Conservation (phyloP, 2,329 filamentous ascomycete genomes). For the Botrytis byssoidea region DNA sequence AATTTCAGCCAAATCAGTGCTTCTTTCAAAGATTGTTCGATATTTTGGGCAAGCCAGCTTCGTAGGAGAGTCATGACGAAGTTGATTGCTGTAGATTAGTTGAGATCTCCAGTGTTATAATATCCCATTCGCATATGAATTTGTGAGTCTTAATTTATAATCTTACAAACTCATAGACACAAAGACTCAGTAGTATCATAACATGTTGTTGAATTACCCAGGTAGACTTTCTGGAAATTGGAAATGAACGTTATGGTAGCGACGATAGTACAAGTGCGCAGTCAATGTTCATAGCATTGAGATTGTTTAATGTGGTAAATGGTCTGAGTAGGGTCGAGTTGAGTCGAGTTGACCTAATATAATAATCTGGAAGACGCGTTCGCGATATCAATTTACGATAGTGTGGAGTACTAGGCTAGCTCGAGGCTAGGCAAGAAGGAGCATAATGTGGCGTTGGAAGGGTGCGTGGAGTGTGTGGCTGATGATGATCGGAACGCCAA, state of each 20-base stretch:
- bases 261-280: neutral
- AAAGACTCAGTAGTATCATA: neutral
- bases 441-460: neutral
- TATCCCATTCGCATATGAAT: neutral
- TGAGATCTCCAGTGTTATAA: neutral
- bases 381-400: neutral
- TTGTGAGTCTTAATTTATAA: neutral
- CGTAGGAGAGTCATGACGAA: constrained; percentile 9
- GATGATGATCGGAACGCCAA: neutral
- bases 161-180: neutral
- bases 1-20: constrained; percentile 12
- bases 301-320: neutral
- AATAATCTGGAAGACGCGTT: constrained; percentile 2
- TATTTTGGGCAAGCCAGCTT: constrained; percentile 11
- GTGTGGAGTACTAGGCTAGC: neutral
- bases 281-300: neutral
- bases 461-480: neutral
- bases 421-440: neutral
- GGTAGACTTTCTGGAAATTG: neutral
- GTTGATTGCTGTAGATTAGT: neutral
- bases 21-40: constrained; percentile 6
- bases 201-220: neutral
- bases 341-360: neutral
- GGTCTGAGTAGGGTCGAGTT: neutral
- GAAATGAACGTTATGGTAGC: neutral